Evolutionary conservation across 208 protist species (phyloP), one percentile per base, ranked within the genome.

Genomic region (Strigomonas galati): DNA sequence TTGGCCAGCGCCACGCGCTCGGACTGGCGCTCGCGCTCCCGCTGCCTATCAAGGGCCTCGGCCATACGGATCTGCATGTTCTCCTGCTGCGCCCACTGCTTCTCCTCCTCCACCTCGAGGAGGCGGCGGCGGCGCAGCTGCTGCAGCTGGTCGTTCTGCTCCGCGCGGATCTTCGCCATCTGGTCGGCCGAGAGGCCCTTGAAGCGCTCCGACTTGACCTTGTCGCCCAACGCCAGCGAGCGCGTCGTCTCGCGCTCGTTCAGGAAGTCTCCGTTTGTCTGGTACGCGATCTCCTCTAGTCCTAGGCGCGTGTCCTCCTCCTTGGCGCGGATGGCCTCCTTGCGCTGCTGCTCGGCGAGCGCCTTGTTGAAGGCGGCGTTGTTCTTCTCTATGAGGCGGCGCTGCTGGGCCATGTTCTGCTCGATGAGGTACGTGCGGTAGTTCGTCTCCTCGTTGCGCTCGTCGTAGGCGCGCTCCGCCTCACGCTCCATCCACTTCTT

Each of bases 401-500:
- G 78, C 71, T 96, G 85, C 62, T 85, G 72, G 2, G 84, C 80
- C 35, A 94, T 85, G 49, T 81, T 80, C 55, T 81, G 72, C 77
- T 96, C 88, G 37, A 94, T 69, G 58, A 89, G 66, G 71, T 95
- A 92, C 24, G 85, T 83, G 31, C 86, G 81, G 67, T 72, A 65
- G 66, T 94, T 94, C 15, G 81, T 80, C 69, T 97, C 91, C 68
- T 96, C 90, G 65, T 87, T 91, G 28, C 88, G 85, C 43, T 90
- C 83, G 57, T 97, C 90, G 65, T 82, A 96, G 21, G 76, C 67
- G 48, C 82, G 74, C 57, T 96, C 84, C 58, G 80, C 78, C 72
- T 91, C 85, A 63, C 89, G 73, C 74, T 97, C 92, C 91, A 94
- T 92, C 84, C 87, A 94, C 72, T 96, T 97, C 76, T 93, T 92